Percentiles rank a stretch among this genome's conserved stretches.
These are phyloP conservation scores for Toxicodendron radicans DNA, from an alignment of 345 rosid genomes.

Conservation along the genomic window DNA sequence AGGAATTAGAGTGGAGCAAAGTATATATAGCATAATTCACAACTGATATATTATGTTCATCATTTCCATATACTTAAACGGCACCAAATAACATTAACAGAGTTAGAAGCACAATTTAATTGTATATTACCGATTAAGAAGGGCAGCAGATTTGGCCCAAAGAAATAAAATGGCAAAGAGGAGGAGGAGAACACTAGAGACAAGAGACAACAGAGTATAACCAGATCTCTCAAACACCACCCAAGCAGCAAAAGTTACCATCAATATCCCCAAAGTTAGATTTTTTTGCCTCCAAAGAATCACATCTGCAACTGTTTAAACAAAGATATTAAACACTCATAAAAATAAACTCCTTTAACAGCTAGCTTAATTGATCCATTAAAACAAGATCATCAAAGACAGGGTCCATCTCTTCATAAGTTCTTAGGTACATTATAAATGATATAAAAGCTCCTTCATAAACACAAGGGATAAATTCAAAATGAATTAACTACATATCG, in stretches of 20 bases:
- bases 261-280: slow-evolving; percentile 58
- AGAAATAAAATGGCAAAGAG: slow-evolving; percentile 73
- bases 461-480: slow-evolving; percentile 1
- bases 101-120: slow-evolving; percentile 8
- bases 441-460: not conserved
- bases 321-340: not conserved
- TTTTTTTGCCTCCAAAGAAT: slow-evolving; percentile 80
- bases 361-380: not conserved
- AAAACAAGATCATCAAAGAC: not conserved
- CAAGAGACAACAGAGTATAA: slow-evolving; percentile 78
- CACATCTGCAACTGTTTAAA: slow-evolving; percentile 83
- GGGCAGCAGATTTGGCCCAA: slow-evolving; percentile 97
- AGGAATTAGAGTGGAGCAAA: not conserved
- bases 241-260: slow-evolving; percentile 76
- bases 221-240: slow-evolving; percentile 84
- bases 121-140: slow-evolving; percentile 70
- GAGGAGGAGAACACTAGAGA: slow-evolving; percentile 86
- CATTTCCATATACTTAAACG: not conserved
- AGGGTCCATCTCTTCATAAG: not conserved
- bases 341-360: not conserved
- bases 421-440: not conserved
- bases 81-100: not conserved
- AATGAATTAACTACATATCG: not conserved
- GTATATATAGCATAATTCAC: not conserved
- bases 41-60: not conserved